Conservation (phyloP, 2,329 filamentous ascomycete species). For the Ustulina deusta region DNA sequence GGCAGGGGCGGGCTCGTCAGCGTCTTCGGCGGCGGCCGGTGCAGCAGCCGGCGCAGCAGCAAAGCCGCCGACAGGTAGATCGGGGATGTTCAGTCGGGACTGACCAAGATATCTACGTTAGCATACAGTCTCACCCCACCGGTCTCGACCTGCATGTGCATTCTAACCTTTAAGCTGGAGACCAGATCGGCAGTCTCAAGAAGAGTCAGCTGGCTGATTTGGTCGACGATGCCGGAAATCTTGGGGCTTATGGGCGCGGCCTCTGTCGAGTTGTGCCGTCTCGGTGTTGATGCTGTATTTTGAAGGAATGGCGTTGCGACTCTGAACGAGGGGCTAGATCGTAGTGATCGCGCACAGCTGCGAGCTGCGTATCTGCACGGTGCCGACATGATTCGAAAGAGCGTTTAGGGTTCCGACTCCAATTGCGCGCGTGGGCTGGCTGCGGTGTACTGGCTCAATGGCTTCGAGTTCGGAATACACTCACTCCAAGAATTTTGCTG, state of each 20-base stretch:
- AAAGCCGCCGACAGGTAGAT: slow-evolving; percentile 94
- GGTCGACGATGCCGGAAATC: slow-evolving; percentile 94
- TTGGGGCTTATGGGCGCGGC: slow-evolving; percentile 80
- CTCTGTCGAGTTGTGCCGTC: slow-evolving; percentile 91
- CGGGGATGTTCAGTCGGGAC: slow-evolving; percentile 96
- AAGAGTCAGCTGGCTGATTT: slow-evolving; percentile 98
- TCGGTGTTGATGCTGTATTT: slow-evolving; percentile 64
- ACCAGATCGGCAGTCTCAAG: slow-evolving; percentile 98
- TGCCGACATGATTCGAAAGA: slow-evolving; percentile 66
- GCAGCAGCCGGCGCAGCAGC: slow-evolving; percentile 72
- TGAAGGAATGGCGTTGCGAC: slow-evolving; percentile 59
- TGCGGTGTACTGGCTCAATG: slow-evolving; percentile 26
- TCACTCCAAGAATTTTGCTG: slow-evolving; percentile 48
- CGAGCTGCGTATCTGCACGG: slow-evolving; percentile 73
- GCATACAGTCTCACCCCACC: slow-evolving; percentile 10
- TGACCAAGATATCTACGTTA: slow-evolving; percentile 55
- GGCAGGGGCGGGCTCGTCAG: slow-evolving; percentile 87
- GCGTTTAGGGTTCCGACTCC: slow-evolving; percentile 34
- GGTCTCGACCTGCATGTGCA: slow-evolving; percentile 1
- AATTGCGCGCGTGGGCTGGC: slow-evolving; percentile 35
- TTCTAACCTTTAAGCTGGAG: slow-evolving; percentile 86
- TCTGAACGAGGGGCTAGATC: slow-evolving; percentile 61
- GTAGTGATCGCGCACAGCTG: slow-evolving; percentile 73
- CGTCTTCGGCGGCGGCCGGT: slow-evolving; percentile 75
- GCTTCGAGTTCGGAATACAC: slow-evolving; percentile 42